A percentile compares a stretch with the other conserved stretches of the same genome.
These are phyloP conservation scores for Globisporangium parvum DNA, from an alignment of 352 stramenopile genomes.

Conservation along the genomic window DNA sequence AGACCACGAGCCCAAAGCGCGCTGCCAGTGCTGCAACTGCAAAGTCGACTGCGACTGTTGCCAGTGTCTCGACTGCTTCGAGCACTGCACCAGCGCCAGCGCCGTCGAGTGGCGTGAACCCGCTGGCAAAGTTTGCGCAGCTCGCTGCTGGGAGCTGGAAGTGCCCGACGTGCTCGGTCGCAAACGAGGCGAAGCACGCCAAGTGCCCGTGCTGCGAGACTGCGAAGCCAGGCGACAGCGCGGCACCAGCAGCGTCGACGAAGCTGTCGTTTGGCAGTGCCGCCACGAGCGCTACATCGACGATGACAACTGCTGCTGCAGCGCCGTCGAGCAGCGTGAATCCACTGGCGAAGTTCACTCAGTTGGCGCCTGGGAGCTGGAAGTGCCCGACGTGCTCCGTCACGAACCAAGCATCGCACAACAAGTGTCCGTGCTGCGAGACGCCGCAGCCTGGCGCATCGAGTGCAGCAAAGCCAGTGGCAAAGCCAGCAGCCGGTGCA, in stretches of 20 bases:
- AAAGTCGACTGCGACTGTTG: slow-evolving; percentile 16
- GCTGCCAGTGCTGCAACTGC: no score
- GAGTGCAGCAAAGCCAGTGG: slow-evolving; percentile 1
- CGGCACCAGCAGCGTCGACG: slow-evolving; percentile 5
- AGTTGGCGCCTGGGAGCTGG: slow-evolving; percentile 65
- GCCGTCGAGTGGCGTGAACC: slow-evolving; percentile 3
- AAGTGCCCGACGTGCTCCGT: slow-evolving; percentile 78
- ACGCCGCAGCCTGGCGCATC: slow-evolving; percentile 32
- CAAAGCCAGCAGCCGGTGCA: slow-evolving; percentile 2
- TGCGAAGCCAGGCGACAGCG: slow-evolving; percentile 25
- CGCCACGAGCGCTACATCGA: background rate
- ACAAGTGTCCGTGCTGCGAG: slow-evolving; percentile 81
- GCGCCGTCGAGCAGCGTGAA: slow-evolving; percentile 11
- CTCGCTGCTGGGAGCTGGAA: slow-evolving; percentile 67
- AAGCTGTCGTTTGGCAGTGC: background rate
- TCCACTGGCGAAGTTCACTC: slow-evolving; percentile 43
- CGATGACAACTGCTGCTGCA: slow-evolving; percentile 4
- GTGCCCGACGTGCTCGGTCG: slow-evolving; percentile 66
- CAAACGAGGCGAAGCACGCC: slow-evolving; percentile 39
- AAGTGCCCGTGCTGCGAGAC: slow-evolving; percentile 84
- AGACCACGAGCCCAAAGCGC: slow-evolving; percentile 15
- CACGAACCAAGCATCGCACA: slow-evolving; percentile 41
- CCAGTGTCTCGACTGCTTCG: slow-evolving; percentile 15
- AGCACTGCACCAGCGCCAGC: background rate
- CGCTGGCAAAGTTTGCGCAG: slow-evolving; percentile 51